Evolutionary conservation across 768 basidiomycete species (phyloP).

Genomic region (Paxillus involutus): DNA sequence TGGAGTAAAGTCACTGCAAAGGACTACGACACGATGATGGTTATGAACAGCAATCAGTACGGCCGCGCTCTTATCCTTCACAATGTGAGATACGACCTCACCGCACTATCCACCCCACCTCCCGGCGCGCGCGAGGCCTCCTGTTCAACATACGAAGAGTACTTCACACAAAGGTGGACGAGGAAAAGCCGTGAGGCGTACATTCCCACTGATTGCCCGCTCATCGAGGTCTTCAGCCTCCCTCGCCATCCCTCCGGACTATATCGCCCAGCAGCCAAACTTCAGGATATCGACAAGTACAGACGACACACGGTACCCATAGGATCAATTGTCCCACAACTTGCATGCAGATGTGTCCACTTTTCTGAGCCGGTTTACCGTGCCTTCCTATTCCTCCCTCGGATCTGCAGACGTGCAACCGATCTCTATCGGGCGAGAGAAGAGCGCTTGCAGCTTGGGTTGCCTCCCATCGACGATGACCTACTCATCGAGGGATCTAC

Average conservation of each 20-base stretch:
- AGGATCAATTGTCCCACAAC: constrained; percentile 40
- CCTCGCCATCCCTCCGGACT: constrained; percentile 41
- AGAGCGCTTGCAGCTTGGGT: constrained; percentile 51
- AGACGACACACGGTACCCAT: constrained; percentile 20
- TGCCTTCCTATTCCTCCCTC: constrained; percentile 61
- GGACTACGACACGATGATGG: constrained; percentile 49
- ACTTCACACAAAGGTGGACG: constrained; percentile 55
- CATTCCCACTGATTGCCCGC: constrained; percentile 56
- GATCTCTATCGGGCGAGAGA: constrained; percentile 59
- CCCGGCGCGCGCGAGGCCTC: constrained; percentile 48
- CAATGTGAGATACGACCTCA: constrained; percentile 61
- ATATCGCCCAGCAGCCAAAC: constrained; percentile 34
- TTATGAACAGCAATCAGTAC: constrained; percentile 53
- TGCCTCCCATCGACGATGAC: constrained; percentile 59
- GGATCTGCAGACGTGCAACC: constrained; percentile 64
- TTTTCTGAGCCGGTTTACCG: constrained; percentile 50
- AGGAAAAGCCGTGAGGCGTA: constrained; percentile 41
- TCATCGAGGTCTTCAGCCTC: constrained; percentile 55
- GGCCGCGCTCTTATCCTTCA: constrained; percentile 60
- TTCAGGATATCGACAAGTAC: constrained; percentile 27
- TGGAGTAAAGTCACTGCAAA: constrained; percentile 55
- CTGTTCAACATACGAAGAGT: constrained; percentile 57
- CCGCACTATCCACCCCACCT: constrained; percentile 58
- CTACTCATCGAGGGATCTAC: constrained; percentile 75
- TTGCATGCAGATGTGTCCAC: constrained; percentile 53